Evolutionary conservation across 495 filamentous ascomycete species (phyloP).

Genomic region (Aspergillus mulundensis): DNA sequence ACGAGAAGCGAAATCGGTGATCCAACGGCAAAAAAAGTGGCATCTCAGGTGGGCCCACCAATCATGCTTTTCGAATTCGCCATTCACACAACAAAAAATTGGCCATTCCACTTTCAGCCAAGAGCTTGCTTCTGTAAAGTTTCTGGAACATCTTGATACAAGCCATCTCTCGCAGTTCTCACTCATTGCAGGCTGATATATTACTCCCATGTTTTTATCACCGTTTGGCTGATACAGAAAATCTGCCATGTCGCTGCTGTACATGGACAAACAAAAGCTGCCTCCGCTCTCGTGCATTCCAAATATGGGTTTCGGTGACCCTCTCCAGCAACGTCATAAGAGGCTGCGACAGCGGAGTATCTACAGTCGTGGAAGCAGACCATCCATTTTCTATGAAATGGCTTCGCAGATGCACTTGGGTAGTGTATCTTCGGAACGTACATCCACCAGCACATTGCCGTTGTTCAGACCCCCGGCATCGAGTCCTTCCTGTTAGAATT

Average conservation of each 20-base stretch:
- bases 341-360: not conserved
- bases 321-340: not conserved
- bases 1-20: slow-evolving; percentile 5
- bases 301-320: not conserved
- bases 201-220: too few species aligned
- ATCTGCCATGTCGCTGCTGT: not conserved
- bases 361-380: not conserved
- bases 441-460: not conserved
- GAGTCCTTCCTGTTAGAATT: too few species aligned
- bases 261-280: too few species aligned
- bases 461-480: too few species aligned
- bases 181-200: too few species aligned
- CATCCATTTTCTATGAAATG: too few species aligned
- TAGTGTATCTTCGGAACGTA: too few species aligned
- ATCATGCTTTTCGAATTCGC: not conserved
- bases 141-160: not conserved
- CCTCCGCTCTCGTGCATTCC: too few species aligned
- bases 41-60: not conserved
- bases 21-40: not conserved
- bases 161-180: too few species aligned
- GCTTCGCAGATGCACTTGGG: too few species aligned
- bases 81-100: not conserved
- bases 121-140: not conserved
- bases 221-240: too few species aligned
- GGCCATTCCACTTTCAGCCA: not conserved